Evolutionary conservation across 371 early-diverging fungal genomes (phyloP), one percentile per base, ranked within the genome.

Genomic region (Syncephalastrum sp.): DNA sequence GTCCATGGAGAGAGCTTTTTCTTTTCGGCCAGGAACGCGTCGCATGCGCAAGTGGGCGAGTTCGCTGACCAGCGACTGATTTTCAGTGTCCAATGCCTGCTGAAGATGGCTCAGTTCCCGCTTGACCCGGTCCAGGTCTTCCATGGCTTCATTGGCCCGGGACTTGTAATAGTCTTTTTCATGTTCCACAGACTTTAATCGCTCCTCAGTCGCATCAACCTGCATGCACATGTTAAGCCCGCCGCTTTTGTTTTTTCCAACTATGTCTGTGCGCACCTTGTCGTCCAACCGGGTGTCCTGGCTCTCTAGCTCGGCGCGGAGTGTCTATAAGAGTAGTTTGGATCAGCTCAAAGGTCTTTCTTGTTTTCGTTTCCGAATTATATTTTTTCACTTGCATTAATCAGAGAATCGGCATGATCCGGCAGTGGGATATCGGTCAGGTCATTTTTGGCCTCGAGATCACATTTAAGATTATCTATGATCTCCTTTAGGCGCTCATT

Each of bases 91-190:
- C 21, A 79, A 47, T 2, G 72, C 74, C 17, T 60, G 45, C 42
- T 67, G 56, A 5, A 79, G 44, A 50, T 65, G 57, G 23, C 60
- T 57, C 10, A 73, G 50, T 53, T 75, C 75, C 15, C 55, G 58
- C 27, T 78, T 70, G 10, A 66, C 79, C 56, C 64, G 53, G 42
- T 72, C 78, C 5, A 78, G 47, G 51, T 73, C 73, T 44, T 70
- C 61, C 60, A 69, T 69, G 13, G 75, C 72, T 54, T 73, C 73
- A 47, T 53, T 67, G 15, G 75, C 79, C 55, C 63, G 60, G 17
- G 60, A 47, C 48, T 72, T 75, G 54, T 78, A 78, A 51, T 73
- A 75, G 25, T 75, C 70, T 42, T 78, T 78, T 63, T 78, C 78
- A 33, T 67, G 59, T 53, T 70, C 67, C n/a, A 70, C 67, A 2